A percentile compares a stretch with the other conserved stretches of the same genome.
phyloP scores from a whole-genome alignment of 2,329 filamentous ascomycete species.

The Aspergillus novofumigatus region DNA sequence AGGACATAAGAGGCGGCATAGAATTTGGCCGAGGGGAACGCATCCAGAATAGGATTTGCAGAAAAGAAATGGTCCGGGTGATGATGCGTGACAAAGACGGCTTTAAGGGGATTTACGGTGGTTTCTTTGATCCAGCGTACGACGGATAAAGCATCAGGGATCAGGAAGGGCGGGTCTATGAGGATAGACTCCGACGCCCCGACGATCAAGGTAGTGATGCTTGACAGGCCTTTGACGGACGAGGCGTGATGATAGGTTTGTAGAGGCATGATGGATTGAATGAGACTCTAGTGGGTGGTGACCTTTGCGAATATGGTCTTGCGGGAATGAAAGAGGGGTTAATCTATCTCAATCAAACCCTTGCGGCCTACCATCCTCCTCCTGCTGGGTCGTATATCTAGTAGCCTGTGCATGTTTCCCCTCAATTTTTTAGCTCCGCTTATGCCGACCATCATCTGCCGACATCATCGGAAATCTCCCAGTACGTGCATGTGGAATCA shows the following conservation, averaged over 20 bases:
- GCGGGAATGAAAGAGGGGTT: not conserved
- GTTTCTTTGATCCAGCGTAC: slow-evolving; percentile 25
- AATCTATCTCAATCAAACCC: not conserved
- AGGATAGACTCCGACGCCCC: slow-evolving; percentile 17
- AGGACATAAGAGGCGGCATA: slow-evolving; percentile 25
- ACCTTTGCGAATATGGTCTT: not conserved
- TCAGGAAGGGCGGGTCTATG: slow-evolving; percentile 31
- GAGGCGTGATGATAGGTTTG: slow-evolving; percentile 14
- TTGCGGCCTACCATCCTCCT: too few relatives aligned
- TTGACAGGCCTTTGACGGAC: slow-evolving; percentile 24
- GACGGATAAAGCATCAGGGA: slow-evolving; percentile 26
- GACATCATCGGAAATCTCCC: not conserved
- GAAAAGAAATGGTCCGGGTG: slow-evolving; percentile 34
- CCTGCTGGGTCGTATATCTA: not conserved
- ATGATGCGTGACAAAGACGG: slow-evolving; percentile 33
- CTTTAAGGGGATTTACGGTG: slow-evolving; percentile 20
- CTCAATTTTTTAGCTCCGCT: not conserved
- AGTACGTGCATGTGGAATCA: not conserved
- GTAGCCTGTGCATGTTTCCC: not conserved
- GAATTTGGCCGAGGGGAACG: slow-evolving; percentile 20
- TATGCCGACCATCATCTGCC: not conserved
- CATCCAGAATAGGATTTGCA: slow-evolving; percentile 28
- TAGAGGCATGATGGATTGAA: slow-evolving; percentile 2
- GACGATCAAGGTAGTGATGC: slow-evolving; percentile 23
- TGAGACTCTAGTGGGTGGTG: not conserved